Conservation (phyloP, 2,329 filamentous ascomycete genomes). For the Trichoderma pleuroti region DNA sequence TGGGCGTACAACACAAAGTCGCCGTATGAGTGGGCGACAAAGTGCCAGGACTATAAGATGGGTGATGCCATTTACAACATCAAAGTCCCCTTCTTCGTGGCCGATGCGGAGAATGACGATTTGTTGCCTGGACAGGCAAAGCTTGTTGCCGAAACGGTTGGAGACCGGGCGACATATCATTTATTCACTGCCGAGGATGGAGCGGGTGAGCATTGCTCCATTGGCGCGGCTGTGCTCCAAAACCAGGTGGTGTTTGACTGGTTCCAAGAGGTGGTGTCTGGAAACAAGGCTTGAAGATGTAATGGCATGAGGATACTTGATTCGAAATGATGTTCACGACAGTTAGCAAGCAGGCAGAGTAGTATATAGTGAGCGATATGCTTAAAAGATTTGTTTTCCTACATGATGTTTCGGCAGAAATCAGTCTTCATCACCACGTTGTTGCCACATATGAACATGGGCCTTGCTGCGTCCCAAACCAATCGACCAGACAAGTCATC, state of each 20-base stretch:
- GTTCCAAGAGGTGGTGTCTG: constrained; percentile 20
- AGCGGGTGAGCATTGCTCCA: constrained; percentile 22
- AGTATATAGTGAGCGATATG: not conserved
- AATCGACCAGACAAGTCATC: not conserved
- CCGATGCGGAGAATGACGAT: constrained; percentile 24
- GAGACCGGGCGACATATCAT: constrained; percentile 17
- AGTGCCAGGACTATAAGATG: not conserved
- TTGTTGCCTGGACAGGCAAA: constrained; percentile 23
- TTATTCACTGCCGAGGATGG: constrained; percentile 18
- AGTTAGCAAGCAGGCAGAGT: not conserved
- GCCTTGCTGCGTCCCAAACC: not conserved
- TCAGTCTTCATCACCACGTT: not conserved
- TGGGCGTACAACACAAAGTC: constrained; percentile 29
- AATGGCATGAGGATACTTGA: not conserved
- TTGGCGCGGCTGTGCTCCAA: constrained; percentile 22
- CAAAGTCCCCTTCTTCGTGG: constrained; percentile 25
- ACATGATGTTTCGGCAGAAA: not conserved
- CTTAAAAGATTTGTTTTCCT: not conserved
- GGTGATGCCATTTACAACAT: constrained; percentile 25
- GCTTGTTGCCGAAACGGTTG: constrained; percentile 18
- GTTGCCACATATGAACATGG: not conserved
- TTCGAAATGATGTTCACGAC: not conserved
- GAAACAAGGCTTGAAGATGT: not conserved
- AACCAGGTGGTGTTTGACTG: constrained; percentile 24
- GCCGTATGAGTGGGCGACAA: constrained; percentile 24